phyloP scores from a whole-genome alignment of 2,329 filamentous ascomycete species.

The Camptophora hylomeconis region DNA sequence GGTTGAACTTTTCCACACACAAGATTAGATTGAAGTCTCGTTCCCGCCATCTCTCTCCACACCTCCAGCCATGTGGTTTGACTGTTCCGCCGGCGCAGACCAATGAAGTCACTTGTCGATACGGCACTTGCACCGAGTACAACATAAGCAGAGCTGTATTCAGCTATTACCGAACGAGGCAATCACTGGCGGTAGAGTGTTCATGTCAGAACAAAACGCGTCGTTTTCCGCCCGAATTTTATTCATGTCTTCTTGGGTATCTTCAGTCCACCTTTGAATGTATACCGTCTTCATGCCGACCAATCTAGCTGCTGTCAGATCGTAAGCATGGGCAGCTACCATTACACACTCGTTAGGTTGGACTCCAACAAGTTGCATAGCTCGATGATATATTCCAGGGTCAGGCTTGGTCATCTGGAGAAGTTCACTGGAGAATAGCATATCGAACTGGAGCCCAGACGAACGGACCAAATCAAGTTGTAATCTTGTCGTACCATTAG shows the following conservation, averaged over 20 bases:
- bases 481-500: constrained; percentile 42
- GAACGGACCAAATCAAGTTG: constrained; percentile 40
- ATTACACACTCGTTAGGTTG: constrained; percentile 36
- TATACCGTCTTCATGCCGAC: constrained; percentile 41
- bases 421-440: constrained; percentile 41
- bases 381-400: constrained; percentile 33
- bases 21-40: too few species aligned
- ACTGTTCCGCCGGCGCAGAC: too few species aligned
- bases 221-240: constrained; percentile 30
- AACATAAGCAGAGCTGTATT: too few species aligned
- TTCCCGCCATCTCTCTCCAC: too few species aligned
- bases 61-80: too few species aligned
- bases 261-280: constrained; percentile 41
- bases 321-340: constrained; percentile 44
- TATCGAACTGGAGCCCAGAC: constrained; percentile 36
- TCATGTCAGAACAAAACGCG: too few species aligned
- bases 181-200: too few species aligned
- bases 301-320: constrained; percentile 35
- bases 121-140: too few species aligned
- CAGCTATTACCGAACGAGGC: too few species aligned
- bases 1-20: too few species aligned
- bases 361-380: constrained; percentile 31
- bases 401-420: constrained; percentile 38
- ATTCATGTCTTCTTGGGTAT: constrained; percentile 35
- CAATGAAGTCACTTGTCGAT: too few species aligned